A percentile compares a stretch with the other conserved stretches of the same genome.
phyloP scores from a whole-genome alignment of 2,329 filamentous ascomycete species.

The Arthrobotrys sinensis region DNA sequence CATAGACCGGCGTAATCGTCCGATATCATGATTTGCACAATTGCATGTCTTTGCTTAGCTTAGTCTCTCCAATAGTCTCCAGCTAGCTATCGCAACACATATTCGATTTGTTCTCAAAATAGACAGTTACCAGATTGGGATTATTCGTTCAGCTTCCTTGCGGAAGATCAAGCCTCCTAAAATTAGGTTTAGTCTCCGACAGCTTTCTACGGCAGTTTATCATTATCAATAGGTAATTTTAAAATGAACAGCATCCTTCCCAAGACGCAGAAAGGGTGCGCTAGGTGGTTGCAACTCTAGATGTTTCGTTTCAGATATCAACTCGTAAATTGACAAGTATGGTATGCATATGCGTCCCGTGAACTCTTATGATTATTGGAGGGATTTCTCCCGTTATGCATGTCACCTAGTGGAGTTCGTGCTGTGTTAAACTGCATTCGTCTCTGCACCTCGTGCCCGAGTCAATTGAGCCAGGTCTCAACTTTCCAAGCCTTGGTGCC shows the following conservation, averaged over 20 bases:
- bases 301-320: conserved; percentile 56
- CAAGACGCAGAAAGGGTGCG: neutral
- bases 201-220: conserved; percentile 34
- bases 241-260: conserved; percentile 6
- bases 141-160: conserved; percentile 1
- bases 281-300: conserved; percentile 36
- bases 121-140: conserved; percentile 36
- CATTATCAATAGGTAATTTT: conserved; percentile 18
- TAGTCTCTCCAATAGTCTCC: neutral
- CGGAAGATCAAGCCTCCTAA: conserved; percentile 35
- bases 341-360: conserved; percentile 56
- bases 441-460: conserved; percentile 17
- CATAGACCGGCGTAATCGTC: neutral
- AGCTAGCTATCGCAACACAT: conserved; percentile 12
- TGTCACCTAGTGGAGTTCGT: conserved; percentile 27
- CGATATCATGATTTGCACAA: neutral
- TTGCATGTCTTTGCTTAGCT: neutral
- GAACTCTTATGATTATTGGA: conserved; percentile 18
- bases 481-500: neutral
- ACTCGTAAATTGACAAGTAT: conserved; percentile 40
- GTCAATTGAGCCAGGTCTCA: conserved; percentile 13
- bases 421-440: conserved; percentile 3
- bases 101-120: conserved; percentile 16
- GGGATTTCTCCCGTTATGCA: conserved; percentile 37
- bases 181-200: conserved; percentile 27